Evolutionary conservation across 495 filamentous ascomycete genomes (phyloP), one percentile per base, ranked within the genome.

Genomic region (Articulospora tetracladia): DNA sequence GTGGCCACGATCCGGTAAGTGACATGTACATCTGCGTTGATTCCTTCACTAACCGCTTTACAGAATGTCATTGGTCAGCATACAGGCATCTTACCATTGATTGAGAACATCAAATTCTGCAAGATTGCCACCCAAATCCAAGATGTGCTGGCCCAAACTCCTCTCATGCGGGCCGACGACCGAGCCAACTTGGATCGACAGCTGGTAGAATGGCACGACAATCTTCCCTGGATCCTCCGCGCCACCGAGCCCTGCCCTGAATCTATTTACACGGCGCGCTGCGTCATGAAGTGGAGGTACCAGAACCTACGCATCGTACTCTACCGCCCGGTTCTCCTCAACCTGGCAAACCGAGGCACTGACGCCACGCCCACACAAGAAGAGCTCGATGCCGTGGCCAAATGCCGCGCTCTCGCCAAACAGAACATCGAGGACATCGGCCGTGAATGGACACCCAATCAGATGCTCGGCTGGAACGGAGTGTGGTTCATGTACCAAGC

Each of bases 401-500:
- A 80, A 34, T 91, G 87, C 70, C 82, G 87, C 23, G 79, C 83
- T 58, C 78, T 91, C 12, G 88, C 89, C 1, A 84, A 83, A 49
- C 75, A 83, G 60, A 85, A 86, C 2, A 90, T 93, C 64, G 80
- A 83, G 57, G 87, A 91, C 61, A 89, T 93, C 41, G 73, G 85
- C 19, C 73, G 76, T 34, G 86, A 85, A 49, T 89, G 86, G 71
- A 80, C 79, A 36, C 80, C 82, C 26, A 90, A 90, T 71, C 86
- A 91, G 68, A 86, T 92, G 73, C 83, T 81, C 19, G 88, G 88
- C 4, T 92, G 89, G 89, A 90, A 89, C 72, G 89, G 86, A 3
- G 86, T 90, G 23, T 93, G 90, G 90, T 86, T 90, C 70, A 77
- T 89, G 47, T 92, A 90, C 76, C 90, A 93, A 70, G 86, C 88